Conservation (phyloP, 768 basidiomycete species). For the Boletus patriciae region DNA sequence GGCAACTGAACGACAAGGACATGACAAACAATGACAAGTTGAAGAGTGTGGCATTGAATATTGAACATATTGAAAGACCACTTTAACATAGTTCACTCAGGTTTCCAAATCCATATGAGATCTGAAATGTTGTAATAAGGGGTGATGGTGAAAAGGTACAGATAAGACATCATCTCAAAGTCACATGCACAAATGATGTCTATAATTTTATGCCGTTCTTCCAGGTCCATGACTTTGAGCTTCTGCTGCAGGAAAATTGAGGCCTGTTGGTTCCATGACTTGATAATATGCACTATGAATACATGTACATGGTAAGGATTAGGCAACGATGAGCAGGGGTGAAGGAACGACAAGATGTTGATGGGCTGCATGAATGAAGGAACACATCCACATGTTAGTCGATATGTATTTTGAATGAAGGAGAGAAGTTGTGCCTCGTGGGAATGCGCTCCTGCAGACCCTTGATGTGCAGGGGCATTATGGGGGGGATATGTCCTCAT, state of each 20-base stretch:
- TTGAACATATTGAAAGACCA: too few species aligned
- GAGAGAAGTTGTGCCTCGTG: constrained; percentile 51
- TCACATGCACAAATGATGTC: constrained; percentile 83
- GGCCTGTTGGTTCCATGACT: constrained; percentile 86
- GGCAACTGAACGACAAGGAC: too few species aligned
- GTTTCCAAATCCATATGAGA: constrained; percentile 70
- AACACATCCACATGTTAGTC: constrained; percentile 18
- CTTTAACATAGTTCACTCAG: too few species aligned
- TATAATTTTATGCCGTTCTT: constrained; percentile 79
- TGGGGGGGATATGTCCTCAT: constrained; percentile 32
- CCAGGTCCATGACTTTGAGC: constrained; percentile 77
- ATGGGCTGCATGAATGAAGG: constrained; percentile 57
- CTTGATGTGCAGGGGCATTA: constrained; percentile 26
- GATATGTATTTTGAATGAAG: constrained; percentile 5
- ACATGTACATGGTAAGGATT: constrained; percentile 84
- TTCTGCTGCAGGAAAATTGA: constrained; percentile 91
- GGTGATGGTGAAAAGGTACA: constrained; percentile 39
- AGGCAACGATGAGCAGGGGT: constrained; percentile 82
- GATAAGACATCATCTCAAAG: constrained; percentile 91
- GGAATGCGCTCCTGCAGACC: constrained; percentile 29
- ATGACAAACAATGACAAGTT: too few species aligned
- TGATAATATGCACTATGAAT: constrained; percentile 83
- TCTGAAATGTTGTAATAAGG: constrained; percentile 4
- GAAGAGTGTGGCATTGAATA: too few species aligned
- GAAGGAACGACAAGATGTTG: constrained; percentile 83